phyloP scores from a whole-genome alignment of 2,329 filamentous ascomycete genomes.

The Fusarium chaquense region DNA sequence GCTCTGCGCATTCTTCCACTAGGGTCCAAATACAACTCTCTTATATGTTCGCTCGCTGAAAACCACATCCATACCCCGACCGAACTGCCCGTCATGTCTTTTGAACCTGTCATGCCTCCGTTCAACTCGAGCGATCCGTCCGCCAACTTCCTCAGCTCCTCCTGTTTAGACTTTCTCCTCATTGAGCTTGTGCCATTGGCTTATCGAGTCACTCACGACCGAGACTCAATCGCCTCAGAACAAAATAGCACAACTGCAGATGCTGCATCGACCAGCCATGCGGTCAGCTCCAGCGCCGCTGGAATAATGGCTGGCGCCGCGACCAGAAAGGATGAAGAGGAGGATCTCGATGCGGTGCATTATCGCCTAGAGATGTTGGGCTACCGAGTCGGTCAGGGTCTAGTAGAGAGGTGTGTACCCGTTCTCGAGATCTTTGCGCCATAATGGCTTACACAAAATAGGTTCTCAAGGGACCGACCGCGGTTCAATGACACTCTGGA shows the following conservation, averaged over 20 bases:
- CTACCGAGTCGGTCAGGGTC: slow-evolving; percentile 90
- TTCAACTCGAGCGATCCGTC: slow-evolving; percentile 79
- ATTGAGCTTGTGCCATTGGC: slow-evolving; percentile 97
- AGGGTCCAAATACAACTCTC: not conserved
- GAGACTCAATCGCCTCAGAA: slow-evolving; percentile 64
- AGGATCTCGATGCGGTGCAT: slow-evolving; percentile 86
- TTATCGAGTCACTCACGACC: slow-evolving; percentile 83
- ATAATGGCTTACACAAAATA: slow-evolving; percentile 56
- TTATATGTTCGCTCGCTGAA: not conserved
- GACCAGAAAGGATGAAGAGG: slow-evolving; percentile 73
- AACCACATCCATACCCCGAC: not conserved
- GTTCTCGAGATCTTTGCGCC: not conserved
- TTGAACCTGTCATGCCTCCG: slow-evolving; percentile 75
- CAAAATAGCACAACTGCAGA: slow-evolving; percentile 38
- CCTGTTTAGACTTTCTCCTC: slow-evolving; percentile 91
- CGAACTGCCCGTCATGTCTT: slow-evolving; percentile 68
- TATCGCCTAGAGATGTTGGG: slow-evolving; percentile 86
- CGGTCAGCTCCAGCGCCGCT: slow-evolving; percentile 44
- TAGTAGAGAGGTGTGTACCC: slow-evolving; percentile 80
- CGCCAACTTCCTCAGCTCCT: slow-evolving; percentile 82
- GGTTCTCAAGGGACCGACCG: slow-evolving; percentile 84
- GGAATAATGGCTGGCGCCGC: slow-evolving; percentile 43
- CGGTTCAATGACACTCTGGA: slow-evolving; percentile 93
- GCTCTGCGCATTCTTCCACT: not conserved
- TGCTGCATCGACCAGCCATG: slow-evolving; percentile 38